Evolutionary conservation across 2,329 filamentous ascomycete genomes (phyloP).

Genomic region (Clarireedia homoeocarpa): DNA sequence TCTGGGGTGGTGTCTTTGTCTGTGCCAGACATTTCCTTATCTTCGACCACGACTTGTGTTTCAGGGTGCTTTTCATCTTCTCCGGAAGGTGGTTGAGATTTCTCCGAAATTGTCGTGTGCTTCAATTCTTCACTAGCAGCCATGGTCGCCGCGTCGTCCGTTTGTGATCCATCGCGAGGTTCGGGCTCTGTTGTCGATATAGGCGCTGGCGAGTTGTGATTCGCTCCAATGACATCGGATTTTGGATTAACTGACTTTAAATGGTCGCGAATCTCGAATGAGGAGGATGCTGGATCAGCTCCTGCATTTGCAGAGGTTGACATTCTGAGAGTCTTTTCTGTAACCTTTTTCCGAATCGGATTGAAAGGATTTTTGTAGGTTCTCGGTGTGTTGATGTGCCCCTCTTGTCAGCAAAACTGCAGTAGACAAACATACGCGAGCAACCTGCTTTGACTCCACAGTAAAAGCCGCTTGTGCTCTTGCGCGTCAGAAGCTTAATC

Average conservation of each 20-base stretch:
- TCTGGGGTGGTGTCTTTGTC: conserved; percentile 24
- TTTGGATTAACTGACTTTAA: conserved; percentile 10
- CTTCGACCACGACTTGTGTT: conserved; percentile 27
- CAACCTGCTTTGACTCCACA: too few relatives aligned
- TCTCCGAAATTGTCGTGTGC: conserved; percentile 55
- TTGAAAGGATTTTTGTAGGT: background rate
- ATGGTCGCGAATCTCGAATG: conserved; percentile 12
- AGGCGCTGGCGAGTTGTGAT: conserved; percentile 23
- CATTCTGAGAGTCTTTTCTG: background rate
- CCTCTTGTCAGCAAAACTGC: background rate
- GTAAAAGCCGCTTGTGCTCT: background rate
- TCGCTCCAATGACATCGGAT: conserved; percentile 20
- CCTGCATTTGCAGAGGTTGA: conserved; percentile 19
- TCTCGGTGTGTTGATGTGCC: background rate
- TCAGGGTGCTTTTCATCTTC: conserved; percentile 37
- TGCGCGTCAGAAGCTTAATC: background rate
- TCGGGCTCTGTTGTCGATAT: conserved; percentile 16
- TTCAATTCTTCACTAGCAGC: conserved; percentile 57
- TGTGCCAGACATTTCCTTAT: conserved; percentile 23
- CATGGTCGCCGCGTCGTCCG: conserved; percentile 55
- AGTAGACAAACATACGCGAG: background rate
- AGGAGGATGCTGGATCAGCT: conserved; percentile 12
- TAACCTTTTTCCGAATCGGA: background rate
- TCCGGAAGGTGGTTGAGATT: conserved; percentile 37
- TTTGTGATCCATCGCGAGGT: conserved; percentile 13